Percentiles rank a stretch among this genome's conserved stretches.
phyloP scores from a whole-genome alignment of 2,329 filamentous ascomycete genomes.

The Paramyrothecium roridum region DNA sequence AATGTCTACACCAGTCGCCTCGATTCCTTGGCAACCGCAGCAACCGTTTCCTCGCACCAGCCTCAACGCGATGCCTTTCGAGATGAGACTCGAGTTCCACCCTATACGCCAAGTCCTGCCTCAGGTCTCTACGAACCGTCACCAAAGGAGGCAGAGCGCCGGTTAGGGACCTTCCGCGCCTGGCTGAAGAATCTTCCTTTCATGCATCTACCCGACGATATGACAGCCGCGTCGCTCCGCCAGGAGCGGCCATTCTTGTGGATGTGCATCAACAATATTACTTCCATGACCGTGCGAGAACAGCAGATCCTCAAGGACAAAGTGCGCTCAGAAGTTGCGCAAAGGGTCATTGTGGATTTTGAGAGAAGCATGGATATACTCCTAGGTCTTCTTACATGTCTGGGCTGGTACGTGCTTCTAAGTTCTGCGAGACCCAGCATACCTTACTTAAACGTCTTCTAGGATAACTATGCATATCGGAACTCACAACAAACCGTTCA shows the following conservation, averaged over 20 bases:
- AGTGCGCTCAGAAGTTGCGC: constrained; percentile 39
- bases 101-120: constrained; percentile 3
- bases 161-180: constrained; percentile 37
- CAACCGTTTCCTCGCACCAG: constrained; percentile 24
- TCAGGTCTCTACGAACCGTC: constrained; percentile 23
- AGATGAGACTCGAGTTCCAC: constrained; percentile 6
- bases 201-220: constrained; percentile 33
- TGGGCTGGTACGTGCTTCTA: constrained; percentile 37
- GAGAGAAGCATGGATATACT: constrained; percentile 51
- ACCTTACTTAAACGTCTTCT: constrained; percentile 3
- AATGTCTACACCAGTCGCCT: constrained; percentile 23
- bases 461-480: constrained; percentile 37
- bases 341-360: constrained; percentile 43
- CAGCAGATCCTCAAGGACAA: constrained; percentile 36
- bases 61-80: constrained; percentile 1
- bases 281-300: constrained; percentile 35
- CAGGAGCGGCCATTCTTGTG: constrained; percentile 45
- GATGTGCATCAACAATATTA: constrained; percentile 44
- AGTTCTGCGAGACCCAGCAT: background rate
- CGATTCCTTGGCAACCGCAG: constrained; percentile 33
- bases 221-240: constrained; percentile 34
- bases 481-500: constrained; percentile 35
- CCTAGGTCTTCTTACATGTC: constrained; percentile 42
- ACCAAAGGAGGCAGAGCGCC: constrained; percentile 31
- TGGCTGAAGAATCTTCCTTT: constrained; percentile 43